Evolutionary conservation across 495 filamentous ascomycete genomes (phyloP).

Genomic region (Aspergillus indologenus): DNA sequence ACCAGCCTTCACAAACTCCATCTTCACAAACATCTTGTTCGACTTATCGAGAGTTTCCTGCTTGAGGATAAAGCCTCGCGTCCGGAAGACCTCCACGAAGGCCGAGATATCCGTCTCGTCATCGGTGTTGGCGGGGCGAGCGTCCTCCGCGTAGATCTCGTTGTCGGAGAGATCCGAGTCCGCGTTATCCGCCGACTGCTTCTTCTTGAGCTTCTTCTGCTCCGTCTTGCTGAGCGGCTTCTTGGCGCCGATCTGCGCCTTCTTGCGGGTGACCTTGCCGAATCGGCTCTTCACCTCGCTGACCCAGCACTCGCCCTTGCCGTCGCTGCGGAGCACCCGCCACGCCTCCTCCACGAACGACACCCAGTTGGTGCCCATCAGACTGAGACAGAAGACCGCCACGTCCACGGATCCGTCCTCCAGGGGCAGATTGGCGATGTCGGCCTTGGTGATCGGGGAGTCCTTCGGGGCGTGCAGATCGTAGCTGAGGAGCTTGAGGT

Average conservation of each 20-base stretch:
- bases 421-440: slow-evolving; percentile 80
- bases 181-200: slow-evolving; percentile 32
- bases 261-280: slow-evolving; percentile 56
- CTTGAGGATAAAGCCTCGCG: slow-evolving; percentile 72
- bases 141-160: slow-evolving; percentile 49
- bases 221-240: slow-evolving; percentile 60
- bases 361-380: slow-evolving; percentile 99
- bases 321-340: slow-evolving; percentile 68
- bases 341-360: slow-evolving; percentile 95
- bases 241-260: slow-evolving; percentile 57
- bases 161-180: slow-evolving; percentile 45
- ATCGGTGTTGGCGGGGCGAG: slow-evolving; percentile 28
- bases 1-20: slow-evolving; percentile 83
- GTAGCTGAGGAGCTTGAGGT: slow-evolving; percentile 65
- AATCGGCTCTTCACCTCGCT: slow-evolving; percentile 95
- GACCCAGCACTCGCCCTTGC: slow-evolving; percentile 94
- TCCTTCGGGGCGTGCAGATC: slow-evolving; percentile 59
- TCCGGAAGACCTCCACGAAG: slow-evolving; percentile 77
- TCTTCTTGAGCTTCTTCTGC: slow-evolving; percentile 47
- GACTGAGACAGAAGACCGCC: slow-evolving; percentile 87
- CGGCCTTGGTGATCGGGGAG: slow-evolving; percentile 75
- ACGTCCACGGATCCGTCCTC: slow-evolving; percentile 71
- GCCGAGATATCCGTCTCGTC: slow-evolving; percentile 81
- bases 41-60: slow-evolving; percentile 66
- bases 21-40: slow-evolving; percentile 98